phyloP scores from a whole-genome alignment of 139 green algal genomes.

The Chlorella ohadii region DNA sequence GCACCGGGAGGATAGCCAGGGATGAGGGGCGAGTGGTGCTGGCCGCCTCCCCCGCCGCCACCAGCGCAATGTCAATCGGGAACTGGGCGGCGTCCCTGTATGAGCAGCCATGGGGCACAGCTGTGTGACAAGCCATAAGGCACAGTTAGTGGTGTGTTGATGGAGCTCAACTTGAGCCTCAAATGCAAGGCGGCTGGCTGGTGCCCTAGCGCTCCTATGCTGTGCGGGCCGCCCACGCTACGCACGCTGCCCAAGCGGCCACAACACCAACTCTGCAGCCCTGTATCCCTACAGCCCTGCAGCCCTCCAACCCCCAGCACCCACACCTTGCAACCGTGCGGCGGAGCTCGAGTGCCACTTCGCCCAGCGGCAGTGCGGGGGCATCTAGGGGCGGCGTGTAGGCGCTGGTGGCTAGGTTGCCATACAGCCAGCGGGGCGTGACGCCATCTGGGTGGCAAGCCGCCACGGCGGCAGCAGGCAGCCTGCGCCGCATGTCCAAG shows the following conservation, averaged over 20 bases:
- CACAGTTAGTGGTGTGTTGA: not conserved
- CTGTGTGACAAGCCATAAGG: no score
- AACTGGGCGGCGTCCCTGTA: conserved; percentile 10
- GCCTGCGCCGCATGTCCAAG: not conserved
- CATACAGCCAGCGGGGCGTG: conserved; percentile 4
- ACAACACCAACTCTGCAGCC: no score
- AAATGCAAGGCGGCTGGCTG: no score
- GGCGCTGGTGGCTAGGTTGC: conserved; percentile 13
- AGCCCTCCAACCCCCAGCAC: not conserved
- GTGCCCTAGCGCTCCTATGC: no score
- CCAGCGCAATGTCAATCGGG: not conserved
- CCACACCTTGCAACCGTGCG: not conserved
- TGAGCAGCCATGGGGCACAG: no score
- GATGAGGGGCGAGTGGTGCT: not conserved
- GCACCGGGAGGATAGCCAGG: not conserved
- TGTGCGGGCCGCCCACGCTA: no score
- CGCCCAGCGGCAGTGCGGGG: not conserved
- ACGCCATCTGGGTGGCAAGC: not conserved
- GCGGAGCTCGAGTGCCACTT: not conserved
- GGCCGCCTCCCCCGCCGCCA: not conserved
- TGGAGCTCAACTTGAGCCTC: no score
- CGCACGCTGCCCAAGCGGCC: no score
- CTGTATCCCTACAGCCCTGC: no score
- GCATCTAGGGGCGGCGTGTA: not conserved
- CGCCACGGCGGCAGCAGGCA: not conserved